Evolutionary conservation across 139 green algal species (phyloP).

Genomic region (Chlorella sp.): DNA sequence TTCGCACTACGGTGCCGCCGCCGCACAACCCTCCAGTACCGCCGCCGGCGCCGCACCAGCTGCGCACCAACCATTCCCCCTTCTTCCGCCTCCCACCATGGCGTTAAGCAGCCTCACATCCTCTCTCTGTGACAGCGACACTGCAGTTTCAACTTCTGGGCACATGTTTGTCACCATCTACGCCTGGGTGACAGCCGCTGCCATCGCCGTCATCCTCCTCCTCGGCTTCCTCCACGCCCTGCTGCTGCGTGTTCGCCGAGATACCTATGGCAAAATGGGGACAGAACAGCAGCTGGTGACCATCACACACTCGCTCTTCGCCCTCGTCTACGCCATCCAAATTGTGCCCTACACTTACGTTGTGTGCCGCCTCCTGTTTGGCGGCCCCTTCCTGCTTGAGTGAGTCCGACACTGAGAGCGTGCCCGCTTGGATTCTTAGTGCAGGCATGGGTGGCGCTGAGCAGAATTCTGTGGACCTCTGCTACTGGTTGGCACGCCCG

Average conservation of each 20-base stretch:
- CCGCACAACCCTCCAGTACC: no score
- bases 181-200: background rate
- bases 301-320: background rate
- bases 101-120: background rate
- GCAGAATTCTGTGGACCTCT: no score
- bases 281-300: background rate
- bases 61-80: no score
- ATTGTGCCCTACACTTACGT: background rate
- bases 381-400: background rate
- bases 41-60: no score
- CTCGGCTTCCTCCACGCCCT: background rate
- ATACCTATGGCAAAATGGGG: background rate
- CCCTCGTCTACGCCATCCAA: background rate
- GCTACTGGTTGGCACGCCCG: no score
- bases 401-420: no score
- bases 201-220: background rate
- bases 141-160: background rate
- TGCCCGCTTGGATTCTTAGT: no score
- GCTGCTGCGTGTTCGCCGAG: background rate
- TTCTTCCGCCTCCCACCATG: background rate
- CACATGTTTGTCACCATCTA: conserved; percentile 3
- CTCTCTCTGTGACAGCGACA: background rate
- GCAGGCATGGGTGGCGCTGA: no score
- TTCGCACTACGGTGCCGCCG: no score
- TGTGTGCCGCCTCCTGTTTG: background rate